Conservation (phyloP, 2,329 filamentous ascomycete genomes). For the Scedosporium boydii region DNA sequence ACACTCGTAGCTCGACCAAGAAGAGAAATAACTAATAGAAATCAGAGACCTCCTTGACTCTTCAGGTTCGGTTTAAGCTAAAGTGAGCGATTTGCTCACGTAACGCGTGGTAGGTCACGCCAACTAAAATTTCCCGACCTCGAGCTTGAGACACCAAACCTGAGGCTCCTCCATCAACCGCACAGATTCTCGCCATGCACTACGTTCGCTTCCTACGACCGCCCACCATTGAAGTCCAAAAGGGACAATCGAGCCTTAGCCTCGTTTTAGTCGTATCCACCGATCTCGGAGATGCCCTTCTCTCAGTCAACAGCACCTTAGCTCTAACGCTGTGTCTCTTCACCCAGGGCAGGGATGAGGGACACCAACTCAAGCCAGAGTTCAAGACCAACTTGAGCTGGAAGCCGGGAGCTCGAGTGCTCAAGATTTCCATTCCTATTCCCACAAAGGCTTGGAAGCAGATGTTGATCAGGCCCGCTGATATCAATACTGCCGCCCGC, state of each 20-base stretch:
- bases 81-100: too few species aligned
- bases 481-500: neutral
- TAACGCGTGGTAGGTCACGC: too few species aligned
- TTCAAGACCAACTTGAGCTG: neutral
- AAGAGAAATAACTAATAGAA: too few species aligned
- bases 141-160: too few species aligned
- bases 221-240: conserved; percentile 24
- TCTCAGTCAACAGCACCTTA: conserved; percentile 34
- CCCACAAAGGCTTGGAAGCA: neutral
- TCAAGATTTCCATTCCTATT: neutral
- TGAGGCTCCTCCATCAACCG: neutral
- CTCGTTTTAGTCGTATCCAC: conserved; percentile 47
- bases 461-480: neutral
- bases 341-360: conserved; percentile 6
- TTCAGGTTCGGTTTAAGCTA: too few species aligned
- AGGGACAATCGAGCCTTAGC: conserved; percentile 21
- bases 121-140: too few species aligned
- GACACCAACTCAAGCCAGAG: neutral
- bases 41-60: too few species aligned
- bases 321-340: conserved; percentile 22
- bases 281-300: conserved; percentile 46
- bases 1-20: too few species aligned
- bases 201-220: conserved; percentile 46
- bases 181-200: conserved; percentile 32
- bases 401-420: conserved; percentile 1